Conservation (phyloP, 1,284 basidiomycete species). For the Trichosporon sp. region DNA sequence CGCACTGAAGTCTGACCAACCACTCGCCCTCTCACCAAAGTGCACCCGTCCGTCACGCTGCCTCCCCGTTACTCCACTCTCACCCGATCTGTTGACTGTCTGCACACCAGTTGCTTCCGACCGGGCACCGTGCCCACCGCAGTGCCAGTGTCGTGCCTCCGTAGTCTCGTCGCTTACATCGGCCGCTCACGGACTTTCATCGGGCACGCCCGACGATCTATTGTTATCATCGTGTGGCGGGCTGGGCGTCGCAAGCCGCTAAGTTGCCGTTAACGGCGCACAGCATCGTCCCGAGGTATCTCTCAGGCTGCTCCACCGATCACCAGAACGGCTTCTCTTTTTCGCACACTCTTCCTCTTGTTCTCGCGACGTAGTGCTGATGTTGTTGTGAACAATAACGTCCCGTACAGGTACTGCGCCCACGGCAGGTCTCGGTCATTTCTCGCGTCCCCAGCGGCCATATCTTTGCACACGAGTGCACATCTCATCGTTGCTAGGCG, state of each 20-base stretch:
- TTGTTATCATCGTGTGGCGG: not conserved
- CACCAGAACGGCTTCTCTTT: not conserved
- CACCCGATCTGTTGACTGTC: not conserved
- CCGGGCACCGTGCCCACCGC: no score
- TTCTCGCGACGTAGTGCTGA: not conserved
- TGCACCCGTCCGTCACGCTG: constrained; percentile 1
- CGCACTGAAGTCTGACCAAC: not conserved
- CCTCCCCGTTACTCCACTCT: not conserved
- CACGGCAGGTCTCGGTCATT: not conserved
- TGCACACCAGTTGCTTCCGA: no score
- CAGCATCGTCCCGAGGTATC: constrained; percentile 11
- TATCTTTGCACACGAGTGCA: not conserved
- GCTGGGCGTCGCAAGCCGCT: not conserved
- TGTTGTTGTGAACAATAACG: not conserved
- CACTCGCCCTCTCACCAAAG: not conserved
- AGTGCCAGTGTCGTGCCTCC: not conserved
- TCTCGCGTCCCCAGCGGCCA: not conserved
- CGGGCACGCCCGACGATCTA: not conserved
- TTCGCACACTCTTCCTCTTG: not conserved
- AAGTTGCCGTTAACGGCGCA: not conserved
- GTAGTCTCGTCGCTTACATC: not conserved
- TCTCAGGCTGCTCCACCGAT: not conserved
- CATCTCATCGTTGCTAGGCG: not conserved
- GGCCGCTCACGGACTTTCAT: no score
- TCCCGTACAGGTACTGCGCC: constrained; percentile 1